phyloP scores from a whole-genome alignment of 371 early-diverging fungal species.

The Rhizopus delemar region DNA sequence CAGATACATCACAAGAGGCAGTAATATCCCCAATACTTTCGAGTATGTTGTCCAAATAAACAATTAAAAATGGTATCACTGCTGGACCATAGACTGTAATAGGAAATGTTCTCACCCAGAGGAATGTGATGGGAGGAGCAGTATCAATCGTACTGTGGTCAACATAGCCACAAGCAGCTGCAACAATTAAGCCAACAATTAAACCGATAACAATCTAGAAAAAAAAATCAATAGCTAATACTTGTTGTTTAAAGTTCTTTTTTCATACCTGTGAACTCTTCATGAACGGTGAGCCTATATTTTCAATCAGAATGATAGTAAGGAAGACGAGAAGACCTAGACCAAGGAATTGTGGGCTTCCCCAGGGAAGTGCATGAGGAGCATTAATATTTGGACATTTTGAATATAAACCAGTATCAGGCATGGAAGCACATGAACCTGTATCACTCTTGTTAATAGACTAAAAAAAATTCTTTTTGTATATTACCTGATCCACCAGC shows the following conservation, averaged over 20 bases:
- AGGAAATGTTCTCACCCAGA: slow-evolving; percentile 61
- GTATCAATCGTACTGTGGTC: slow-evolving; percentile 44
- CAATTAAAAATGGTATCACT: slow-evolving; percentile 64
- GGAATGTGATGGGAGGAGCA: slow-evolving; percentile 61
- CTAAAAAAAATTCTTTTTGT: background rate
- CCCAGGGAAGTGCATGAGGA: slow-evolving; percentile 66
- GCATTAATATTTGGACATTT: slow-evolving; percentile 57
- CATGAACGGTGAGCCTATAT: slow-evolving; percentile 68
- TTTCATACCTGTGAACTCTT: slow-evolving; percentile 52
- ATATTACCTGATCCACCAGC: slow-evolving; percentile 54
- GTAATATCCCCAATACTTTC: slow-evolving; percentile 68
- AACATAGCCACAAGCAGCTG: slow-evolving; percentile 62
- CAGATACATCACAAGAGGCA: slow-evolving; percentile 66
- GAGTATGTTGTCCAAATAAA: slow-evolving; percentile 56
- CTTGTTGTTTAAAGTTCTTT: background rate
- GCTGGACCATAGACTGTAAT: slow-evolving; percentile 65
- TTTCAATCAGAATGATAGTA: slow-evolving; percentile 62
- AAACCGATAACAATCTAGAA: slow-evolving; percentile 56
- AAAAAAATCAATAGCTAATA: background rate
- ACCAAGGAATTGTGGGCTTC: slow-evolving; percentile 60
- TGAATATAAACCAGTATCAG: slow-evolving; percentile 55
- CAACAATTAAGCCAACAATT: slow-evolving; percentile 62
- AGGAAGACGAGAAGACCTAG: slow-evolving; percentile 63
- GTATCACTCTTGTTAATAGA: background rate
- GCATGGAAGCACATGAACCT: slow-evolving; percentile 40